Evolutionary conservation across 2,329 filamentous ascomycete genomes (phyloP).

Genomic region (Saccharata proteae): DNA sequence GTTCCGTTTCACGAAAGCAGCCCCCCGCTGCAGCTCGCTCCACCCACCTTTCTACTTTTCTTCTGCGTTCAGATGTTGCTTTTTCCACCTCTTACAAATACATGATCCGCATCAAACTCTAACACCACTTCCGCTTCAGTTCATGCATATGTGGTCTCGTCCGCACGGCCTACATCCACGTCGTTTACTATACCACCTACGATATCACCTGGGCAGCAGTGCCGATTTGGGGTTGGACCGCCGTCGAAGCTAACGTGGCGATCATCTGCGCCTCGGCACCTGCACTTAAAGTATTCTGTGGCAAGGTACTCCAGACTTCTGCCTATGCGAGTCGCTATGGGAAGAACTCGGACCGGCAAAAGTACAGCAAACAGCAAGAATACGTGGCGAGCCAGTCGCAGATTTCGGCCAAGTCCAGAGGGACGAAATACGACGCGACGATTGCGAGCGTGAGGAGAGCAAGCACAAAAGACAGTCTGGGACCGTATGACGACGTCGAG

Average conservation of each 20-base stretch:
- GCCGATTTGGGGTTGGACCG: constrained; percentile 29
- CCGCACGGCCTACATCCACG: constrained; percentile 25
- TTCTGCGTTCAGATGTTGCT: background rate
- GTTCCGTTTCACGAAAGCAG: background rate
- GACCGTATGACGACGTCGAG: no score
- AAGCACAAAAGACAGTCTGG: no score
- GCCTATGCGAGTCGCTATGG: no score
- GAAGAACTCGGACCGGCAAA: no score
- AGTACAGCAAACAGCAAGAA: no score
- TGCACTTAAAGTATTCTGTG: constrained; percentile 32
- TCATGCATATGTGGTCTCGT: constrained; percentile 24
- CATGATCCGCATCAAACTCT: background rate
- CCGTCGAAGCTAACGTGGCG: constrained; percentile 28
- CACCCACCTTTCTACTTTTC: background rate
- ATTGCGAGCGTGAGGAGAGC: no score
- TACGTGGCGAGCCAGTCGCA: no score
- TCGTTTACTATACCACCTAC: constrained; percentile 21
- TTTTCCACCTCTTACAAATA: background rate
- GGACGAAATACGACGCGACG: no score
- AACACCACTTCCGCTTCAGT: no score
- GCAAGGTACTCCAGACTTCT: no score
- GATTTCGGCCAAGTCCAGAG: no score
- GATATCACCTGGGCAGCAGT: constrained; percentile 30
- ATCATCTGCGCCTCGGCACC: constrained; percentile 32
- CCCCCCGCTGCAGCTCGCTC: constrained; percentile 3